Base-by-base conservation (phyloP, 2,329 filamentous ascomycete genomes). In the Verticillium nonalfalfae region DNA sequence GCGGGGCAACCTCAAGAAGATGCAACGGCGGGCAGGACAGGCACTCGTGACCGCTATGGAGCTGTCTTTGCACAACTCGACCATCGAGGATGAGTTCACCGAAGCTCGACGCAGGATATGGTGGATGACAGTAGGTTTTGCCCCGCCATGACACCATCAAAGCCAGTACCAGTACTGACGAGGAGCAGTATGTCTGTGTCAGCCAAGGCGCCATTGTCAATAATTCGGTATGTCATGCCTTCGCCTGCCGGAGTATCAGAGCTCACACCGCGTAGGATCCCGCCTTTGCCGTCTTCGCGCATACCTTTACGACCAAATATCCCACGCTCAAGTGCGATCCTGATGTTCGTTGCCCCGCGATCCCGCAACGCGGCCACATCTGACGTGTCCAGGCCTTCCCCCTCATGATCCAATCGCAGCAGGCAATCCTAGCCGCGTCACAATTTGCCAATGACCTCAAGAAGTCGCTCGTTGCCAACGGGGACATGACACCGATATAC, bases 201-300 rank as follows among this genome's bases (percentile, higher is more conserved):
- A 81, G 79, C 52, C 81, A 84, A 66, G 78, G 75, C 11, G 76
- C 79, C 1, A 81, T 83, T 59, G 78, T 83, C 26, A 81, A 78
- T 69, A 81, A 79, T 60, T 76, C 75, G 63, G 78, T 79, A 73
- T 63, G 72, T 64, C 39, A 26, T 26, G 14, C 3, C 21, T 58
- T 15, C 18, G 26, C 21, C 13, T 9, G 10, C 11, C 56, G 10
- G 58, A 56, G 36, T 56, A 61, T 55, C 10, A 34, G 40, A 34
- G 50, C 62, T 64, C 55, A 67, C 60, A 31, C 21, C 1, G n/a
- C 18, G 10, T 59, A 81, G 78, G 69, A 75, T 45, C 76, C 79
- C 4, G 74, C 76, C 7, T 78, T 81, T 60, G 71, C 77, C 1
- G 68, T 77, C 1, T 76, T 79, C 26, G 73, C 76, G 14, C 72